Percentiles rank a stretch among this genome's conserved stretches.
phyloP scores from a whole-genome alignment of 352 stramenopile genomes.

The Globisporangium cylindrosporum region DNA sequence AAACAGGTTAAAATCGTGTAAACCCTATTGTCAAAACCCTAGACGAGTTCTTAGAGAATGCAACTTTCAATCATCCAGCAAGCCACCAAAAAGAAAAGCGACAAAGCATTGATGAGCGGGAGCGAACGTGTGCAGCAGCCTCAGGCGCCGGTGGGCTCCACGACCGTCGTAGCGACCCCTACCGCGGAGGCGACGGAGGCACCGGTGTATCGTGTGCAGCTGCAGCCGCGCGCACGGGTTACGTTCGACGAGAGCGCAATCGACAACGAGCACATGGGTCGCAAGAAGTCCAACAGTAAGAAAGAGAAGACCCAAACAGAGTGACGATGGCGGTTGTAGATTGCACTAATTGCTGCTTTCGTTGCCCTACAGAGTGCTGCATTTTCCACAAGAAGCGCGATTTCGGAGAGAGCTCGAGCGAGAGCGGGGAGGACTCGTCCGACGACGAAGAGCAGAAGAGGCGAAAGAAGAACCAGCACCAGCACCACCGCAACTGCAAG shows the following conservation, averaged over 20 bases:
- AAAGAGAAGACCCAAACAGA: background rate
- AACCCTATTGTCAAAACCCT: too few relatives aligned
- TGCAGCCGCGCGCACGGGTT: conserved; percentile 80
- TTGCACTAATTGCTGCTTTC: background rate
- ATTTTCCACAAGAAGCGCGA: conserved; percentile 92
- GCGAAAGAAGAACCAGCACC: conserved; percentile 10
- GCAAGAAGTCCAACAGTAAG: conserved; percentile 90
- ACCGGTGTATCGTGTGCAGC: conserved; percentile 62
- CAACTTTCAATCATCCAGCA: too few relatives aligned
- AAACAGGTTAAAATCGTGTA: too few relatives aligned
- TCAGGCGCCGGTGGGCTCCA: conserved; percentile 13
- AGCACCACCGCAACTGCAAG: conserved; percentile 23
- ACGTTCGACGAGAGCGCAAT: conserved; percentile 88
- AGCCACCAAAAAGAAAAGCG: too few relatives aligned
- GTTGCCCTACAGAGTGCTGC: conserved; percentile 72
- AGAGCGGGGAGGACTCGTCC: conserved; percentile 84
- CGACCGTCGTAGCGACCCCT: conserved; percentile 28
- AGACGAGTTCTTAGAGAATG: too few relatives aligned
- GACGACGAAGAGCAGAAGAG: conserved; percentile 29
- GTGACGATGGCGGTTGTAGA: background rate
- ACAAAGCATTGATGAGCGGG: background rate
- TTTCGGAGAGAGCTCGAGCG: conserved; percentile 90
- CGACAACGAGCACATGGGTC: conserved; percentile 91
- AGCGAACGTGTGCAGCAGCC: conserved; percentile 25
- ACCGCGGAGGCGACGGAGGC: conserved; percentile 17